Conservation (phyloP, 345 rosid genomes). For the Draba incana region DNA sequence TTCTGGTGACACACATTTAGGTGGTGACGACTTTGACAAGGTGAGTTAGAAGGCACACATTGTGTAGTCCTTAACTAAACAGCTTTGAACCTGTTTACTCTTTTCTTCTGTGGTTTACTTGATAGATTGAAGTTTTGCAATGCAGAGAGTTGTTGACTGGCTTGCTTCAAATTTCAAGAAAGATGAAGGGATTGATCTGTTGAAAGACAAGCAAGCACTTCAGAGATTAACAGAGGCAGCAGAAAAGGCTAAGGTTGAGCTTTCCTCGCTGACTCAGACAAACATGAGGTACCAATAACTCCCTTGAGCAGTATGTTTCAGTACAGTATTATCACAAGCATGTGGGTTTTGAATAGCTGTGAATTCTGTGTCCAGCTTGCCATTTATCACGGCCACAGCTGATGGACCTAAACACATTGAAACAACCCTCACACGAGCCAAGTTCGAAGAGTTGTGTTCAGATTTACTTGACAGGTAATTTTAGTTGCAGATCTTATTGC, state of each 20-base stretch:
- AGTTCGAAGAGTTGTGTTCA: constrained; percentile 91
- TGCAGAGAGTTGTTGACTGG: constrained; percentile 98
- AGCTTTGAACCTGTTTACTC: no score
- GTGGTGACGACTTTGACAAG: constrained; percentile 99
- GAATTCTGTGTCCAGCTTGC: constrained; percentile 58
- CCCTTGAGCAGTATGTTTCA: no score
- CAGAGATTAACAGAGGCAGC: constrained; percentile 95
- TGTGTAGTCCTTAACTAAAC: no score
- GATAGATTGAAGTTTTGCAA: no score
- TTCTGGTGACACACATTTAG: constrained; percentile 97
- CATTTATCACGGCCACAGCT: constrained; percentile 96
- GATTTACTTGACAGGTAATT: constrained; percentile 85
- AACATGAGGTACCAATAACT: constrained; percentile 59
- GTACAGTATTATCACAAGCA: no score
- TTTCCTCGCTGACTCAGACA: constrained; percentile 87
- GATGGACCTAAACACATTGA: constrained; percentile 99
- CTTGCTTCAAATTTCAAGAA: constrained; percentile 75
- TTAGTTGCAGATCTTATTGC: neutral
- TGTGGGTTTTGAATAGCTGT: neutral
- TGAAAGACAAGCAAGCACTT: constrained; percentile 98
- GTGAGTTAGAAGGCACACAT: constrained; percentile 35
- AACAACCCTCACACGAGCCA: constrained; percentile 84
- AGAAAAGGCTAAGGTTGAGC: constrained; percentile 97
- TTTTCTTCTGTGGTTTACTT: no score
- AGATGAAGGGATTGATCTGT: constrained; percentile 92